Percentiles rank a stretch among this genome's conserved stretches.
phyloP scores from a whole-genome alignment of 2,329 filamentous ascomycete species.

The Pseudocercospora vitis region DNA sequence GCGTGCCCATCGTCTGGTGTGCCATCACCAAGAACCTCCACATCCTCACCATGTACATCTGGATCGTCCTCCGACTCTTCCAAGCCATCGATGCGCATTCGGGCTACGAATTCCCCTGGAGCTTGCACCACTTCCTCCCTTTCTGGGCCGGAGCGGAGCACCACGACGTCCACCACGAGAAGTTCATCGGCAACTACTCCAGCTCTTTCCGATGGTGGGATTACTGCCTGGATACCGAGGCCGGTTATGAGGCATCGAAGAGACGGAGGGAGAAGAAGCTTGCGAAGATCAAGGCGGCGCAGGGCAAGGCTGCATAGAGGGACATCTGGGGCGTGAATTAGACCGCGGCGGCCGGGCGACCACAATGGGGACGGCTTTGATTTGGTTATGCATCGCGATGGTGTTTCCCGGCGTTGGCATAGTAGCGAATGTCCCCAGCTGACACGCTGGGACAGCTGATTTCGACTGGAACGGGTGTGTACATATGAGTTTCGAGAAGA shows the following conservation, averaged over 20 bases:
- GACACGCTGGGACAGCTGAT: too few relatives aligned
- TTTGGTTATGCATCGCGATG: constrained; percentile 17
- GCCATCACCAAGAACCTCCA: constrained; percentile 82
- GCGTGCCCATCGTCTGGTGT: constrained; percentile 79
- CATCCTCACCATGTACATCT: constrained; percentile 95
- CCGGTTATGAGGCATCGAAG: constrained; percentile 82
- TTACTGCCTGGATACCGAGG: constrained; percentile 88
- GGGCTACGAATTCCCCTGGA: constrained; percentile 98
- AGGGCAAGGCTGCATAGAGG: constrained; percentile 43
- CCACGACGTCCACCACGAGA: constrained; percentile 96
- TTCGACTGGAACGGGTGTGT: too few relatives aligned
- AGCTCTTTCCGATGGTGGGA: constrained; percentile 99
- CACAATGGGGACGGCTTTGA: background rate
- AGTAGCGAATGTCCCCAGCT: too few relatives aligned
- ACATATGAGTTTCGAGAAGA: too few relatives aligned
- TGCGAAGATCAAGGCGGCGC: constrained; percentile 67
- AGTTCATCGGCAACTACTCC: constrained; percentile 96
- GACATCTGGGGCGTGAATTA: background rate
- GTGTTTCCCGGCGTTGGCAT: constrained; percentile 15
- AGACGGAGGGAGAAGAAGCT: constrained; percentile 76
- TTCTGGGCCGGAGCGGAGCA: constrained; percentile 98
- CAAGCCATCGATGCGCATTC: constrained; percentile 98
- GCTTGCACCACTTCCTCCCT: constrained; percentile 88
- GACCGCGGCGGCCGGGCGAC: background rate
- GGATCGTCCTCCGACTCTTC: constrained; percentile 90